Percentiles rank a stretch among this genome's conserved stretches.
Conservation (phyloP, 371 early-diverging fungal genomes). For the Lichtheimia ornata region DNA sequence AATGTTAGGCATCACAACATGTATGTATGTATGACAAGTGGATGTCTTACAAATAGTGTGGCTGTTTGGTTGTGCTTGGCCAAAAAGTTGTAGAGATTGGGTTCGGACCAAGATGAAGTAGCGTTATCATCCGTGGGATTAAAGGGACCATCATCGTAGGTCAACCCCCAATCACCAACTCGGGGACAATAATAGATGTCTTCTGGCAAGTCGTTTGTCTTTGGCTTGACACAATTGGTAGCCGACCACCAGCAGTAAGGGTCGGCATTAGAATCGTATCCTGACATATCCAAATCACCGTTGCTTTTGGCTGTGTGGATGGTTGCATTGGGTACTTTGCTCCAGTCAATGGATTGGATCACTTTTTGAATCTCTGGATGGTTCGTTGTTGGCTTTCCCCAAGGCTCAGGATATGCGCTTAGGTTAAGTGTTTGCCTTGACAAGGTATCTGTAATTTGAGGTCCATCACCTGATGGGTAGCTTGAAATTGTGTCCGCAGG, state of each 20-base stretch:
- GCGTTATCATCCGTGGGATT: slow-evolving; percentile 28
- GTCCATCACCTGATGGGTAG: slow-evolving; percentile 33
- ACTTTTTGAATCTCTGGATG: slow-evolving; percentile 42
- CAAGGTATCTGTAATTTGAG: slow-evolving; percentile 20
- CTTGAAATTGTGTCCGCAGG: slow-evolving; percentile 30
- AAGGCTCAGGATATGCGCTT: slow-evolving; percentile 40
- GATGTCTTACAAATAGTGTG: slow-evolving; percentile 27
- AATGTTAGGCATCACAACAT: neutral
- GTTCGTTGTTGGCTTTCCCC: slow-evolving; percentile 31
- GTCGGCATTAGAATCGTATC: slow-evolving; percentile 33
- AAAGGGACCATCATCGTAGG: slow-evolving; percentile 52
- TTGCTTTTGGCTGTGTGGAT: slow-evolving; percentile 17
- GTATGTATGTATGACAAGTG: neutral
- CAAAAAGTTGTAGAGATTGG: slow-evolving; percentile 50
- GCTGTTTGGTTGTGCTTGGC: slow-evolving; percentile 29
- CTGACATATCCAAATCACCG: slow-evolving; percentile 20
- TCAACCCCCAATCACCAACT: slow-evolving; percentile 53
- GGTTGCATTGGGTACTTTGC: slow-evolving; percentile 44
- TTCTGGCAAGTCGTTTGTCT: slow-evolving; percentile 36
- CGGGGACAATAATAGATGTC: slow-evolving; percentile 49
- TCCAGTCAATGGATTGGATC: slow-evolving; percentile 46
- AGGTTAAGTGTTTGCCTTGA: slow-evolving; percentile 24
- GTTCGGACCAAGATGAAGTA: slow-evolving; percentile 37
- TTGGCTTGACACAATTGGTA: slow-evolving; percentile 45
- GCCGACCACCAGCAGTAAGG: slow-evolving; percentile 54